Evolutionary conservation across 345 rosid genomes (phyloP).

Genomic region (Turritis glabra): DNA sequence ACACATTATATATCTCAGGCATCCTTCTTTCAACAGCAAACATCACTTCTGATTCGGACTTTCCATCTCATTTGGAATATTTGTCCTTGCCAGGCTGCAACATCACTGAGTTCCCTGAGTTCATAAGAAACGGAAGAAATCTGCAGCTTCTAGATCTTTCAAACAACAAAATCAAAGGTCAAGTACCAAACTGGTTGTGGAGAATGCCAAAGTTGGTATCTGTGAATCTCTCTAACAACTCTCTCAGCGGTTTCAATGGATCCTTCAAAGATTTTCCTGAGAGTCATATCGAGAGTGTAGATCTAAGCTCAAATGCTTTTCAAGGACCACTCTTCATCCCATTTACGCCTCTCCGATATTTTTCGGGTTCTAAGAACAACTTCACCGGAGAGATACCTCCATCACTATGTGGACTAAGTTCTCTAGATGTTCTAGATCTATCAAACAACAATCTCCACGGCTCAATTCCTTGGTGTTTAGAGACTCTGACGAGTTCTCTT

Average conservation of each 20-base stretch:
- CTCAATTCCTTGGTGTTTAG: background rate
- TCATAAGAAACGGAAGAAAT: background rate
- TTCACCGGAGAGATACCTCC: background rate
- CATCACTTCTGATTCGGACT: background rate
- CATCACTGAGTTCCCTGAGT: background rate
- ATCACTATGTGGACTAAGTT: background rate
- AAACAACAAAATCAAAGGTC: slow-evolving; percentile 4
- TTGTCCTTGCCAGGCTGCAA: background rate
- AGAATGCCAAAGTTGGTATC: rapidly evolving
- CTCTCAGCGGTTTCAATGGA: background rate
- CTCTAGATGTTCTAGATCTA: background rate
- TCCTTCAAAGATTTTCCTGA: background rate
- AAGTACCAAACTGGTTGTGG: background rate
- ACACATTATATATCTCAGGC: rapidly evolving
- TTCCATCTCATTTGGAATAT: rapidly evolving
- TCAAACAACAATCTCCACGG: background rate
- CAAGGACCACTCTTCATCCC: slow-evolving; percentile 1
- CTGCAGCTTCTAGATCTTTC: background rate
- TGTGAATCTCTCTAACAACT: background rate
- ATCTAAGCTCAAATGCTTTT: background rate
- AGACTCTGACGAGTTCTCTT: background rate
- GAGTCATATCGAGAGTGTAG: rapidly evolving
- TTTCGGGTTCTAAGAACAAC: background rate
- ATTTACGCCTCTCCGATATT: rapidly evolving
- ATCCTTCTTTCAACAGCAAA: background rate